Percentiles rank a stretch among this genome's conserved stretches.
Evolutionary conservation across 176 grass and related monocot genomes (phyloP).

Genomic region (Cenchrus americanus): DNA sequence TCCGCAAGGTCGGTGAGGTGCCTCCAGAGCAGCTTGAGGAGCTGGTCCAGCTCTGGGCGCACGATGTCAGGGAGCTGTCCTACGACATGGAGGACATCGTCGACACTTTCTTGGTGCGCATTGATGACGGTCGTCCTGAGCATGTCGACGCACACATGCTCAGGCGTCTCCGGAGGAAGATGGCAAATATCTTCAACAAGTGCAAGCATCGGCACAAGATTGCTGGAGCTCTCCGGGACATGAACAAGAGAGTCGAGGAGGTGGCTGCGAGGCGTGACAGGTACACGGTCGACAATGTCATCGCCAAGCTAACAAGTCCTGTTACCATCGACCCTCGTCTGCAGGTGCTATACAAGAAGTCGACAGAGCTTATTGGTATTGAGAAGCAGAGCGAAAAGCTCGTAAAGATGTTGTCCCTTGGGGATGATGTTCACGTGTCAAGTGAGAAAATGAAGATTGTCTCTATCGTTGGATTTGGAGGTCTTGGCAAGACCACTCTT

Average conservation of each 20-base stretch:
- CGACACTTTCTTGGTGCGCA: neutral
- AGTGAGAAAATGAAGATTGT: neutral
- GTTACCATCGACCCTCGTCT: neutral
- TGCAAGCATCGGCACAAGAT: neutral
- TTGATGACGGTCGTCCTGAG: neutral
- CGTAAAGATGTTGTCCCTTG: neutral
- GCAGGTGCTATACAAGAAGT: neutral
- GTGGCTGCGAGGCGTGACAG: neutral
- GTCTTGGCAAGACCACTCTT: neutral
- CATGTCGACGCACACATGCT: neutral
- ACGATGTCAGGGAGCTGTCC: neutral
- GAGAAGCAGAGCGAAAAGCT: neutral
- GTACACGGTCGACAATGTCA: neutral
- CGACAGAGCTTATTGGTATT: neutral
- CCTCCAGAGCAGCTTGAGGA: neutral
- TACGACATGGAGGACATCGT: conserved; percentile 20
- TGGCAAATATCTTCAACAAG: neutral
- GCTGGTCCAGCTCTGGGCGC: neutral
- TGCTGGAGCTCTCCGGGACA: neutral
- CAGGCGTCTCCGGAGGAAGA: neutral
- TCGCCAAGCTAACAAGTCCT: neutral
- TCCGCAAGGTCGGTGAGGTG: neutral
- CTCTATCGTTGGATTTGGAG: neutral
- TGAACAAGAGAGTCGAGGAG: neutral
- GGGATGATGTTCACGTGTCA: neutral